Evolutionary conservation across 768 basidiomycete species (phyloP).

Genomic region (Podaxis pistillaris): DNA sequence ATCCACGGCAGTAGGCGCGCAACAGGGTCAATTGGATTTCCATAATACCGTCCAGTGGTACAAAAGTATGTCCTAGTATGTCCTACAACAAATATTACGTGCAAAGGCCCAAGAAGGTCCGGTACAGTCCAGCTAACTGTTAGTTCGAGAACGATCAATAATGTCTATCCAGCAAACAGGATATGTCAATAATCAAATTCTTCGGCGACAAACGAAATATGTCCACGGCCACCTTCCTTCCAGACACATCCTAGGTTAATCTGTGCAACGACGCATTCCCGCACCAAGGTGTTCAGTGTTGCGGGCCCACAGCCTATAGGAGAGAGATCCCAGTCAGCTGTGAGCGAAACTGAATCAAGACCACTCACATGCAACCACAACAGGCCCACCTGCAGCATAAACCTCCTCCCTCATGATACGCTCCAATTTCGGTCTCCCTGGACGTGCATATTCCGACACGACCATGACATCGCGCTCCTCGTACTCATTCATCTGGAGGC

Average conservation of each 20-base stretch:
- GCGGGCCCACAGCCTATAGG: conserved; percentile 69
- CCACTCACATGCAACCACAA: conserved; percentile 70
- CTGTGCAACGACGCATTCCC: conserved; percentile 60
- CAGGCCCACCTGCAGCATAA: conserved; percentile 46
- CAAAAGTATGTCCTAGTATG: background rate
- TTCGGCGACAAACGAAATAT: conserved; percentile 61
- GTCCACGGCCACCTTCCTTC: conserved; percentile 50
- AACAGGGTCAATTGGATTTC: background rate
- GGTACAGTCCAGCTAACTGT: background rate
- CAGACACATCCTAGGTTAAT: conserved; percentile 56
- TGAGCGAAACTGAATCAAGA: background rate
- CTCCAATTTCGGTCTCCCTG: conserved; percentile 66
- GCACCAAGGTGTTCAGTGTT: conserved; percentile 65
- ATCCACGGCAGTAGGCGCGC: background rate
- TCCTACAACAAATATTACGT: background rate
- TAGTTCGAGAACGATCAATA: background rate
- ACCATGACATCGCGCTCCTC: conserved; percentile 60
- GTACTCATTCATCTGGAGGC: conserved; percentile 50
- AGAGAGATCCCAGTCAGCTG: background rate
- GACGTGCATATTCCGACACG: conserved; percentile 60
- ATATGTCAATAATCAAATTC: conserved; percentile 58
- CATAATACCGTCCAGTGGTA: background rate
- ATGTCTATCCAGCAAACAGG: background rate
- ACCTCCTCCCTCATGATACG: conserved; percentile 67
- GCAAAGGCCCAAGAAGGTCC: background rate